Conservation (phyloP, 371 early-diverging fungal species). For the Neoconidiobolus thromboides region DNA sequence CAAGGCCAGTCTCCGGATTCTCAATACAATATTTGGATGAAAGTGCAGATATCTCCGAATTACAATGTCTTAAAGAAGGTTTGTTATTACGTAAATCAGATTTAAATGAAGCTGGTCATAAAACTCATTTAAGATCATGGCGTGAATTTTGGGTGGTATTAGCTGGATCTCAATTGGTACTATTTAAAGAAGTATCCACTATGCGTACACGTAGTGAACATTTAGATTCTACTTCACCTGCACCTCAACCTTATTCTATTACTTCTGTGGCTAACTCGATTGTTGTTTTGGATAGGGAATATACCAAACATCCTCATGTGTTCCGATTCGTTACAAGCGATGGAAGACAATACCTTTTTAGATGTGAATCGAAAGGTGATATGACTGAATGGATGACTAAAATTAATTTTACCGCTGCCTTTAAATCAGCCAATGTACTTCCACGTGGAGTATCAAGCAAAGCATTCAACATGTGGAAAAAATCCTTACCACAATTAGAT, state of each 20-base stretch:
- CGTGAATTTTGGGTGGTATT: slow-evolving; percentile 50
- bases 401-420: slow-evolving; percentile 57
- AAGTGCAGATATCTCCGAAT: slow-evolving; percentile 20
- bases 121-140: slow-evolving; percentile 49
- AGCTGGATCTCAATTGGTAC: slow-evolving; percentile 54
- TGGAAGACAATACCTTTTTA: slow-evolving; percentile 46
- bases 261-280: slow-evolving; percentile 43
- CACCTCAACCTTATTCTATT: slow-evolving; percentile 27
- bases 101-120: slow-evolving; percentile 36
- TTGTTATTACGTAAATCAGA: slow-evolving; percentile 51
- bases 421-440: slow-evolving; percentile 40
- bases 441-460: slow-evolving; percentile 12
- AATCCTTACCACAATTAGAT: slow-evolving; percentile 5
- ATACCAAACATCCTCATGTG: slow-evolving; percentile 53
- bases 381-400: slow-evolving; percentile 66
- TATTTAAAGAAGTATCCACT: slow-evolving; percentile 38
- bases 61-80: slow-evolving; percentile 49
- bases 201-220: slow-evolving; percentile 8
- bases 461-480: slow-evolving; percentile 5
- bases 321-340: slow-evolving; percentile 48
- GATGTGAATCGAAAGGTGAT: slow-evolving; percentile 36
- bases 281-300: slow-evolving; percentile 43
- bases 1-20: slow-evolving; percentile 16
- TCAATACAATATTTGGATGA: slow-evolving; percentile 9
- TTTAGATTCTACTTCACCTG: slow-evolving; percentile 10